Conservation (phyloP, 352 stramenopile genomes). For the Globisporangium perplexum region DNA sequence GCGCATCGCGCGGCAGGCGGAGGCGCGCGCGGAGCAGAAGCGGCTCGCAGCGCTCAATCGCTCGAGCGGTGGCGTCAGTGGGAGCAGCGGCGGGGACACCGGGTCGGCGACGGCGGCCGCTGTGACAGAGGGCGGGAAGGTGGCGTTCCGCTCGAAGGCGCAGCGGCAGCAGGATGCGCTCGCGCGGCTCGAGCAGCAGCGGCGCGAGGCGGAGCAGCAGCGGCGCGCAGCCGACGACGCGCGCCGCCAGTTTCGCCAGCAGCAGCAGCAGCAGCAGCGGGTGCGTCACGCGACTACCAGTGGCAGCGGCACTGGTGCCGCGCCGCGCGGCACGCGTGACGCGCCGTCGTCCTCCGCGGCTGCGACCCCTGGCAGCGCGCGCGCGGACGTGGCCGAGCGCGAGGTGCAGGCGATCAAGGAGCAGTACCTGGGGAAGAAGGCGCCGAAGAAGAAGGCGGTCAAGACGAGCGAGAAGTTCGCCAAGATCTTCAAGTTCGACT, state of each 20-base stretch:
- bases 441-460: constrained; percentile 86
- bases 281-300: not conserved
- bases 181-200: constrained; percentile 66
- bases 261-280: constrained; percentile 23
- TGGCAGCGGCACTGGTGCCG: constrained; percentile 3
- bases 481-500: constrained; percentile 94
- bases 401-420: constrained; percentile 82
- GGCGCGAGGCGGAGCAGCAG: constrained; percentile 51
- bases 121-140: too few species aligned
- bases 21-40: constrained; percentile 50
- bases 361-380: too few species aligned
- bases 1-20: constrained; percentile 54
- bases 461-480: constrained; percentile 93
- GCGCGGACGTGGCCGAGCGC: constrained; percentile 72
- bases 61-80: too few species aligned
- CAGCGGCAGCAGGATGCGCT: constrained; percentile 76
- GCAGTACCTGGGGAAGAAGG: constrained; percentile 86
- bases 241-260: constrained; percentile 58
- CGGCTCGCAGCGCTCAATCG: constrained; percentile 5
- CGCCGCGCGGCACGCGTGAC: not conserved
- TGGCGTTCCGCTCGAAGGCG: constrained; percentile 73
- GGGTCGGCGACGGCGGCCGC: too few species aligned
- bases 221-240: constrained; percentile 47
- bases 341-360: too few species aligned
- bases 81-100: too few species aligned